phyloP scores from a whole-genome alignment of 177 flowering plant genomes.

The Vitis hybrid region DNA sequence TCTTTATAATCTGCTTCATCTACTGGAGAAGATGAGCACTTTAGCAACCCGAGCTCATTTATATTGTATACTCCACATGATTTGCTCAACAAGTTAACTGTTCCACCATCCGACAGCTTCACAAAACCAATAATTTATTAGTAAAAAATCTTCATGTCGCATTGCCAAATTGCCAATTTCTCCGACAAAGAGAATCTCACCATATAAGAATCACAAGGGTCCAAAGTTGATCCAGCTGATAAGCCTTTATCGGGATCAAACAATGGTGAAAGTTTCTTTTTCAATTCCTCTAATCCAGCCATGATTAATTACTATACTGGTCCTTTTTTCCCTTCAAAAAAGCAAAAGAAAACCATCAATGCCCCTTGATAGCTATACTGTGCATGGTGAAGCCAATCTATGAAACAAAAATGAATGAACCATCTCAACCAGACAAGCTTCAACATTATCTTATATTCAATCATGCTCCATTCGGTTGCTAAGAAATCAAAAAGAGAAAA shows the following conservation, averaged over 20 bases:
- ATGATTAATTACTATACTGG: slow-evolving; percentile 28
- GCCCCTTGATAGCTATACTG: neutral
- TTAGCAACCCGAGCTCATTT: slow-evolving; percentile 94
- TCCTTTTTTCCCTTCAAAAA: neutral
- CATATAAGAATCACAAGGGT: slow-evolving; percentile 73
- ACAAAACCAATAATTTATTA: slow-evolving; percentile 12
- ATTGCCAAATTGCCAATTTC: neutral
- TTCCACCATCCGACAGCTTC: slow-evolving; percentile 89
- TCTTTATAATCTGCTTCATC: slow-evolving; percentile 62
- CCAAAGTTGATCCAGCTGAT: slow-evolving; percentile 53
- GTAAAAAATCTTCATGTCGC: neutral
- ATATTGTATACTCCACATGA: slow-evolving; percentile 92
- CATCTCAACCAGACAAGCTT: too few relatives aligned
- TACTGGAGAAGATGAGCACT: slow-evolving; percentile 59
- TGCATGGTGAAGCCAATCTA: neutral
- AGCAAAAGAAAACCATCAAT: neutral
- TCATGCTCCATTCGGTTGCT: too few relatives aligned
- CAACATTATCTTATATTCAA: too few relatives aligned
- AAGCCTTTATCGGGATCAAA: slow-evolving; percentile 94
- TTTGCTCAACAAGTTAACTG: slow-evolving; percentile 85
- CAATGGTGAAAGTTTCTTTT: slow-evolving; percentile 83
- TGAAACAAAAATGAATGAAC: too few relatives aligned
- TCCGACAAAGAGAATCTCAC: slow-evolving; percentile 30
- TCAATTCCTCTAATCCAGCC: slow-evolving; percentile 93
- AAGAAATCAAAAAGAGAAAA: too few relatives aligned